These are phyloP conservation scores for Nannochloropsis salina DNA, from an alignment of 108 stramenopile species.

Conservation along the genomic window DNA sequence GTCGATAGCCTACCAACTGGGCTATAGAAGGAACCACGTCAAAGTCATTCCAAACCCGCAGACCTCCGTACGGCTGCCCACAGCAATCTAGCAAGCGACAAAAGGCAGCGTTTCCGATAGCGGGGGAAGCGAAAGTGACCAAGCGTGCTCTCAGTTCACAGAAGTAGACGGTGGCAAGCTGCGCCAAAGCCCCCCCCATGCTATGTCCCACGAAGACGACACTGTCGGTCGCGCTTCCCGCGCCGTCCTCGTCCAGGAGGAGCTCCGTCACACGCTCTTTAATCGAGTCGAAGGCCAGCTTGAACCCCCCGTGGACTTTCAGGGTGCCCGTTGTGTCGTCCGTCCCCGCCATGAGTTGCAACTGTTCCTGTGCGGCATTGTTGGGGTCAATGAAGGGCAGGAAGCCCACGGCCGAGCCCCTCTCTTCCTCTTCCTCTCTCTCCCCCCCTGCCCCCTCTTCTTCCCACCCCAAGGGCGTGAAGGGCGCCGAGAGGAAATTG, in stretches of 20 bases:
- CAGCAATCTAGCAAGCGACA: background rate
- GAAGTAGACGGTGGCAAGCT: background rate
- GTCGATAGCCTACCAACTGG: background rate
- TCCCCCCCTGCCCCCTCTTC: background rate
- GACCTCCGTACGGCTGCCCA: background rate
- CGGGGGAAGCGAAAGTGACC: background rate
- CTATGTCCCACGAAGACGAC: background rate
- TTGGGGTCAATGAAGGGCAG: slow-evolving; percentile 13
- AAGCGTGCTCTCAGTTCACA: slow-evolving; percentile 9
- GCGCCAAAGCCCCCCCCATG: background rate
- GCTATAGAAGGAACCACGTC: background rate
- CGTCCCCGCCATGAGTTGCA: background rate
- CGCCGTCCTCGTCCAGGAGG: background rate
- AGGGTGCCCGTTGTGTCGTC: background rate
- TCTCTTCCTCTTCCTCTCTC: slow-evolving; percentile 9
- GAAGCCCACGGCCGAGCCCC: slow-evolving; percentile 1
- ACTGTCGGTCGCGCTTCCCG: background rate
- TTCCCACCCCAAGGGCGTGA: background rate
- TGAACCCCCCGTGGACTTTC: slow-evolving; percentile 9
- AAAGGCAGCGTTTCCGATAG: slow-evolving; percentile 1
- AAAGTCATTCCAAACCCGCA: slow-evolving; percentile 1
- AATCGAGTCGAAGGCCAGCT: slow-evolving; percentile 4
- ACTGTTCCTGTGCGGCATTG: background rate
- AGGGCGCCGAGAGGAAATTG: background rate
- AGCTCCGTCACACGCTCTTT: background rate